These are phyloP conservation scores for Cercospora sp. DNA, from an alignment of 2,329 filamentous ascomycete species.

Conservation along the genomic window DNA sequence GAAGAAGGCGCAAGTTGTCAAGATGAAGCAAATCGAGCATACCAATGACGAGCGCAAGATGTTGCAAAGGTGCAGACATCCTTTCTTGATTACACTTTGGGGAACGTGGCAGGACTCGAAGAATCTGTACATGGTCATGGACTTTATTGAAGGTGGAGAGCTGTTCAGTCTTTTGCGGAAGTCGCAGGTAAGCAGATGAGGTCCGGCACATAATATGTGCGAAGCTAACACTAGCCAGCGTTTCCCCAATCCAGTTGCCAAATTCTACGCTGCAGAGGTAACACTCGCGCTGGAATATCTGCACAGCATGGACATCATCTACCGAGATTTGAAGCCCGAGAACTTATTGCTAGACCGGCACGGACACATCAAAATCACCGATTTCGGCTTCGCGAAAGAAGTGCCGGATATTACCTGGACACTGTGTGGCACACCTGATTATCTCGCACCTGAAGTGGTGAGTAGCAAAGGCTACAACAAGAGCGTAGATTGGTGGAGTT, in stretches of 20 bases:
- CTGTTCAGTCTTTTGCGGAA: constrained; percentile 93
- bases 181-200: constrained; percentile 61
- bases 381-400: constrained; percentile 98
- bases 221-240: constrained; percentile 60
- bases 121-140: constrained; percentile 99
- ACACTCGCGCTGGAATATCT: constrained; percentile 94
- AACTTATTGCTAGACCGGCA: constrained; percentile 84
- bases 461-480: constrained; percentile 99
- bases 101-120: constrained; percentile 94
- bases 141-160: constrained; percentile 98
- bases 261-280: constrained; percentile 98
- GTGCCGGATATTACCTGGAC: constrained; percentile 99
- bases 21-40: constrained; percentile 99
- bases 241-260: constrained; percentile 97
- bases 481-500: constrained; percentile 98
- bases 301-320: constrained; percentile 93
- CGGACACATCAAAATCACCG: constrained; percentile 84
- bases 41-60: constrained; percentile 97
- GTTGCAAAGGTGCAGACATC: constrained; percentile 95
- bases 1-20: constrained; percentile 97
- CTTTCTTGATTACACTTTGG: constrained; percentile 97
- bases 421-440: constrained; percentile 94
- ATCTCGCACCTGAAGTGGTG: constrained; percentile 96
- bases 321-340: constrained; percentile 96
- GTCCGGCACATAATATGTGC: neutral